These are phyloP conservation scores for Alternaria triticina DNA, from an alignment of 2,329 filamentous ascomycete genomes.

Conservation along the genomic window DNA sequence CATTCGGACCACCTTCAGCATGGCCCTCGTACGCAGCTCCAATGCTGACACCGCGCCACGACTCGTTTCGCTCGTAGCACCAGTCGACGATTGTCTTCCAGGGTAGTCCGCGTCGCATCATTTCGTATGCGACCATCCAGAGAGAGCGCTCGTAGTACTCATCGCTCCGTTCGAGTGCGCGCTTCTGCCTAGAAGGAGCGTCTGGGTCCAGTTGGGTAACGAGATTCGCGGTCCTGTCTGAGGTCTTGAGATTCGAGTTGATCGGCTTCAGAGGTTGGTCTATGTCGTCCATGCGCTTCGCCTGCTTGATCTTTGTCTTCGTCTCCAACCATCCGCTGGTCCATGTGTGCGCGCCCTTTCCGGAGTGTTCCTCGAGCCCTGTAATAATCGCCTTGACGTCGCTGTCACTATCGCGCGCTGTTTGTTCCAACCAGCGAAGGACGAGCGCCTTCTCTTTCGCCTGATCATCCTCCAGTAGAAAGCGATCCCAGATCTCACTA, in stretches of 20 bases:
- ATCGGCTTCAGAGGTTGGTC: slow-evolving; percentile 35
- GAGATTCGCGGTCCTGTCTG: slow-evolving; percentile 63
- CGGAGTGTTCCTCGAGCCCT: slow-evolving; percentile 73
- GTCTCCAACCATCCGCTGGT: slow-evolving; percentile 93
- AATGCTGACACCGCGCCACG: slow-evolving; percentile 86
- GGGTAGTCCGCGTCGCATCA: slow-evolving; percentile 82
- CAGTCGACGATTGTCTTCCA: slow-evolving; percentile 79
- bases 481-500: slow-evolving; percentile 72
- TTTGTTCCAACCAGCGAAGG: slow-evolving; percentile 84
- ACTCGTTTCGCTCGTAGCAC: slow-evolving; percentile 84
- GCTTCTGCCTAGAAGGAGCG: slow-evolving; percentile 78
- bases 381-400: slow-evolving; percentile 78
- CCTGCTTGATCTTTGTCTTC: slow-evolving; percentile 84
- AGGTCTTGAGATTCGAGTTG: slow-evolving; percentile 57
- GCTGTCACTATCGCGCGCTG: slow-evolving; percentile 69
- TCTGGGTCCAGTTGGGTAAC: slow-evolving; percentile 93
- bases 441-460: slow-evolving; percentile 81
- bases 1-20: slow-evolving; percentile 48
- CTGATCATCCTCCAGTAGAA: slow-evolving; percentile 73
- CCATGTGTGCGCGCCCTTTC: slow-evolving; percentile 69
- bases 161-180: slow-evolving; percentile 80
- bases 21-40: slow-evolving; percentile 67
- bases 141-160: slow-evolving; percentile 88
- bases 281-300: slow-evolving; percentile 72
- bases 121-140: slow-evolving; percentile 93